These are phyloP conservation scores for Zarea fungicola DNA, from an alignment of 2,329 filamentous ascomycete genomes.

Conservation along the genomic window DNA sequence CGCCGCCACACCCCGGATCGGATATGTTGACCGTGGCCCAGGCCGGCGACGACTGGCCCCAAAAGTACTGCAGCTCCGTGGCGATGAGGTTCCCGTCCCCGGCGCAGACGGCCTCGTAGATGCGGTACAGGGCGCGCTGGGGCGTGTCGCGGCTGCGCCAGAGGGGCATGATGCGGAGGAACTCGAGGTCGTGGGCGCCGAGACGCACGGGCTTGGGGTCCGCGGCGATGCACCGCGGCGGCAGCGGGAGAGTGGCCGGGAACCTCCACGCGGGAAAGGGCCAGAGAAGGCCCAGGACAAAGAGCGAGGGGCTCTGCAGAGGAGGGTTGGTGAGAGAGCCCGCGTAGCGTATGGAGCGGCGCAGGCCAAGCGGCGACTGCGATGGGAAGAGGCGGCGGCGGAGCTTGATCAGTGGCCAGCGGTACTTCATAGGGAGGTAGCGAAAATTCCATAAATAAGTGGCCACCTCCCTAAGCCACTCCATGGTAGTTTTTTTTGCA, in stretches of 20 bases:
- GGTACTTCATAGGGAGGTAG: conserved; percentile 16
- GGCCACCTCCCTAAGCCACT: background rate
- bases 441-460: conserved; percentile 19
- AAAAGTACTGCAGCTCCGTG: conserved; percentile 25
- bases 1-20: conserved; percentile 17
- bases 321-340: background rate
- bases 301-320: conserved; percentile 7
- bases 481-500: background rate
- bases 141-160: conserved; percentile 22
- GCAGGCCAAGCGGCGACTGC: conserved; percentile 13
- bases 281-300: conserved; percentile 15
- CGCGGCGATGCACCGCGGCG: conserved; percentile 16
- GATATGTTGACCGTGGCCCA: conserved; percentile 18
- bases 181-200: conserved; percentile 13
- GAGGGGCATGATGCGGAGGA: conserved; percentile 15
- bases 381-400: conserved; percentile 15
- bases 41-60: conserved; percentile 16
- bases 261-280: conserved; percentile 15
- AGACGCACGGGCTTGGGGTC: conserved; percentile 10
- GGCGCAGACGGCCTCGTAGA: conserved; percentile 25
- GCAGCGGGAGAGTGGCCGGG: conserved; percentile 10
- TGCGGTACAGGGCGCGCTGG: conserved; percentile 22
- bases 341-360: conserved; percentile 8
- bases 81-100: conserved; percentile 20
- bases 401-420: conserved; percentile 17